Evolutionary conservation across 2,329 filamentous ascomycete genomes (phyloP).

Genomic region (Cladophialophora psammophila): DNA sequence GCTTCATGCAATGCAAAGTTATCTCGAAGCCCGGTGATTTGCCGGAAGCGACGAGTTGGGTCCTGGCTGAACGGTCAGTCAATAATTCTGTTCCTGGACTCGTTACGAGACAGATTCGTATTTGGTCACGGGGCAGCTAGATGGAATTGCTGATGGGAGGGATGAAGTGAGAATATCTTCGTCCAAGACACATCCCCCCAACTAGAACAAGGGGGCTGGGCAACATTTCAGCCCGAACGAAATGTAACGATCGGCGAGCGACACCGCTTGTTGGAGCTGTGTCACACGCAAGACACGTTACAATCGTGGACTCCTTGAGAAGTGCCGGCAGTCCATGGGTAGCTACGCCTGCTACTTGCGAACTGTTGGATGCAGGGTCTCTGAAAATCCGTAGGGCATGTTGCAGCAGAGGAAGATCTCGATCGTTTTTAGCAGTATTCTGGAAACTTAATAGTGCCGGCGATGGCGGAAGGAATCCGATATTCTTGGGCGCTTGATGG

Average conservation of each 20-base stretch:
- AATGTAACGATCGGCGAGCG: background rate
- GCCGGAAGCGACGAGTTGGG: background rate
- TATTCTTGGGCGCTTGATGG: background rate
- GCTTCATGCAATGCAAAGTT: too few species aligned
- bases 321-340: background rate
- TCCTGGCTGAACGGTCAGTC: background rate
- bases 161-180: background rate
- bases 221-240: background rate
- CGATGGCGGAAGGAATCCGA: conserved; percentile 5
- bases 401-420: background rate
- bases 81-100: conserved; percentile 2
- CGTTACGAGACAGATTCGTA: background rate
- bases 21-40: background rate
- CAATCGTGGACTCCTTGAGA: background rate
- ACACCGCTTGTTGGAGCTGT: background rate
- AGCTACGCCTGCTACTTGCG: background rate
- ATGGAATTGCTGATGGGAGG: background rate
- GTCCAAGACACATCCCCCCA: background rate
- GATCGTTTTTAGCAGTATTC: background rate
- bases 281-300: background rate
- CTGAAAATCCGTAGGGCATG: background rate
- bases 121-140: background rate
- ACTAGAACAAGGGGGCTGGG: background rate
- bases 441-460: conserved; percentile 2
- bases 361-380: background rate